Percentiles rank a stretch among this genome's conserved stretches.
Conservation (phyloP, 768 basidiomycete genomes). For the Kwoniella botswanensis region DNA sequence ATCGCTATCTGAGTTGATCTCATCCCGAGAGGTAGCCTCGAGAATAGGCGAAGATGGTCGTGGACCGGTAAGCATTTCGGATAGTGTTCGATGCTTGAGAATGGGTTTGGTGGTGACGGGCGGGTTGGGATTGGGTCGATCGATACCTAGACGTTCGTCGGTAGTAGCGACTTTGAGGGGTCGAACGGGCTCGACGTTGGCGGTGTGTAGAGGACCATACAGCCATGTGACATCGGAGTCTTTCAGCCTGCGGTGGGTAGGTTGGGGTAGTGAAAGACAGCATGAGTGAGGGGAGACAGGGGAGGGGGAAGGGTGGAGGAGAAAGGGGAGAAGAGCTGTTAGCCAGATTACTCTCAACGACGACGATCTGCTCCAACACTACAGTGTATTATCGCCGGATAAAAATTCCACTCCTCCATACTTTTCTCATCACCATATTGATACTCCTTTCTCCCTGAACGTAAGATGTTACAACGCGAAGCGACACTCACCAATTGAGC, state of each 20-base stretch:
- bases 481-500: slow-evolving; percentile 83
- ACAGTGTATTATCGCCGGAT: neutral
- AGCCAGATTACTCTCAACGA: neutral
- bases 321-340: slow-evolving; percentile 7
- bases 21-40: slow-evolving; percentile 56
- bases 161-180: slow-evolving; percentile 65
- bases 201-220: slow-evolving; percentile 94
- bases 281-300: neutral
- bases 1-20: slow-evolving; percentile 60
- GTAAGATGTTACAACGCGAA: neutral
- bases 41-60: slow-evolving; percentile 69
- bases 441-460: neutral
- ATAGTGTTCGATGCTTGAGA: slow-evolving; percentile 90
- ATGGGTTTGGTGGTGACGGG: slow-evolving; percentile 72
- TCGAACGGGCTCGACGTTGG: slow-evolving; percentile 75
- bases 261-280: neutral
- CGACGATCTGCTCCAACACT: neutral
- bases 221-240: slow-evolving; percentile 99
- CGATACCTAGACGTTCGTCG: slow-evolving; percentile 65
- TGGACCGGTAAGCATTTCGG: slow-evolving; percentile 82
- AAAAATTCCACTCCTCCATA: too few species aligned
- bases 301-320: slow-evolving; percentile 3
- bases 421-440: too few species aligned
- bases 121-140: slow-evolving; percentile 32
- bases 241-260: slow-evolving; percentile 75